A percentile compares a stretch with the other conserved stretches of the same genome.
Conservation (phyloP, 306 rosid genomes). For the Vigna angularis region DNA sequence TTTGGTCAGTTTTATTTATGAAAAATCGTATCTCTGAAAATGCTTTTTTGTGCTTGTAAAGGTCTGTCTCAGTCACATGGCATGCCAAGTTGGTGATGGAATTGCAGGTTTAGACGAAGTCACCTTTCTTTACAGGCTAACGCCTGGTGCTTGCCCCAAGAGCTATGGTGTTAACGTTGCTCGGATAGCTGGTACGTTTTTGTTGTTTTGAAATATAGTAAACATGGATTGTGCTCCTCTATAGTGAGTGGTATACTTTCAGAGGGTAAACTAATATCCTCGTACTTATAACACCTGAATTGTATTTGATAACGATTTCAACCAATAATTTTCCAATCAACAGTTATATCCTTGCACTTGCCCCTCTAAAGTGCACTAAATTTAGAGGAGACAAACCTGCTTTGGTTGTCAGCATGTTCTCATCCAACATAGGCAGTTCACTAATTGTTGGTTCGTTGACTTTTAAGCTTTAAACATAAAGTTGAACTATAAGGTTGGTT, state of each 20-base stretch:
- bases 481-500: neutral
- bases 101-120: conserved; percentile 81
- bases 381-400: neutral
- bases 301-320: neutral
- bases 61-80: conserved; percentile 95
- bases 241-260: neutral
- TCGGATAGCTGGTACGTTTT: conserved; percentile 80
- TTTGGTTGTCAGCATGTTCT: conserved; percentile 17
- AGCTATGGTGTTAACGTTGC: conserved; percentile 98
- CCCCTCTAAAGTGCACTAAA: neutral
- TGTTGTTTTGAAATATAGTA: conserved; percentile 9
- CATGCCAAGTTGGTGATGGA: conserved; percentile 87
- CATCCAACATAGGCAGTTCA: conserved; percentile 18
- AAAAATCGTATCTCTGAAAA: conserved; percentile 42
- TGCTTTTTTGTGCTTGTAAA: conserved; percentile 44
- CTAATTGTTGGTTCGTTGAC: conserved; percentile 27
- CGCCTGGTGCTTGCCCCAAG: conserved; percentile 91
- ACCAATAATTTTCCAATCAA: neutral
- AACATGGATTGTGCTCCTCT: neutral
- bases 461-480: neutral
- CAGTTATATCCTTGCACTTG: neutral
- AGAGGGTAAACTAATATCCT: neutral
- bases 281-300: neutral
- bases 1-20: conserved; percentile 34
- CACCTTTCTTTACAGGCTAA: conserved; percentile 89